Percentiles rank a stretch among this genome's conserved stretches.
phyloP scores from a whole-genome alignment of 257 asterid genomes.

The Solanum raphanifolium region DNA sequence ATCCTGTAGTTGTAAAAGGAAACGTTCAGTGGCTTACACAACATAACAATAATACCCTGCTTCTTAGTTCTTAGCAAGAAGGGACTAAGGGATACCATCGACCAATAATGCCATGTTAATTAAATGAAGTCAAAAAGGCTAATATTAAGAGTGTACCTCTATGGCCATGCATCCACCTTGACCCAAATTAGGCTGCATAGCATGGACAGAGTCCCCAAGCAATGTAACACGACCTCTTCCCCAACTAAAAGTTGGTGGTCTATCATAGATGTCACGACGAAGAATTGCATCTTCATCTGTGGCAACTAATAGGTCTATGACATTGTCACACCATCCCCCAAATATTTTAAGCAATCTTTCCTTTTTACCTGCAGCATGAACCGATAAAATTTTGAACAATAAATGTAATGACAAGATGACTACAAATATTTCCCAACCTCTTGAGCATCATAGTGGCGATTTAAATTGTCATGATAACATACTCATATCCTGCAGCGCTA shows the following conservation, averaged over 20 bases:
- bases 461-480: not conserved
- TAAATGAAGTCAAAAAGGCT: not conserved
- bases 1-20: conserved; percentile 39
- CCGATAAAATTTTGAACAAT: not conserved
- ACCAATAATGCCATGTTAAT: not conserved
- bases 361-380: conserved; percentile 58
- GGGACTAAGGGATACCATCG: not conserved
- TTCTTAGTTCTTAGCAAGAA: not conserved
- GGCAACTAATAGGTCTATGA: conserved; percentile 61
- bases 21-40: not conserved
- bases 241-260: conserved; percentile 64
- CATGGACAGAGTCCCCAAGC: conserved; percentile 97
- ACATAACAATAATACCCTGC: not conserved
- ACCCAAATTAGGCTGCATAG: conserved; percentile 99
- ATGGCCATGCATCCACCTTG: conserved; percentile 99
- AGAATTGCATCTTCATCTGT: conserved; percentile 89
- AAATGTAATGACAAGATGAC: not conserved
- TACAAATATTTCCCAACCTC: not conserved
- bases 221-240: conserved; percentile 91
- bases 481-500: not conserved
- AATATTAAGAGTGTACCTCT: conserved; percentile 42
- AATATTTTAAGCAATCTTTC: conserved; percentile 69
- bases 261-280: conserved; percentile 91
- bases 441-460: not conserved
- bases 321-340: conserved; percentile 93